phyloP scores from a whole-genome alignment of 2,329 filamentous ascomycete genomes.

The Trichoderma sp. region DNA sequence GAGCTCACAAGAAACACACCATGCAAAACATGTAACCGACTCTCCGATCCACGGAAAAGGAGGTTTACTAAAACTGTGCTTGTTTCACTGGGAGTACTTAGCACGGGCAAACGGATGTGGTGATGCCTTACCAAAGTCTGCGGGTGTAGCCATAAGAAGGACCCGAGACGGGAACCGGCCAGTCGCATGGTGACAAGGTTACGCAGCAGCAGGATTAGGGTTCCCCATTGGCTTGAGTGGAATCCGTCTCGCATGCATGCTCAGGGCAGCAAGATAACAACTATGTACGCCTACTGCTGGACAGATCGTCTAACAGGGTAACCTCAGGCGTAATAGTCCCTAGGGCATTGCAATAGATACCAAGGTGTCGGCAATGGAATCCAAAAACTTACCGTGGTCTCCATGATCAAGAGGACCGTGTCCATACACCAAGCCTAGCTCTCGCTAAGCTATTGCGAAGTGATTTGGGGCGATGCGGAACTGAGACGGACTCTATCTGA shows the following conservation, averaged over 20 bases:
- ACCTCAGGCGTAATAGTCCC: neutral
- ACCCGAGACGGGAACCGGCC: slow-evolving; percentile 19
- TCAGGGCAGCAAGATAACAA: neutral
- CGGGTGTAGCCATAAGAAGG: neutral
- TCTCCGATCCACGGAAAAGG: neutral
- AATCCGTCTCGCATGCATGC: slow-evolving; percentile 12
- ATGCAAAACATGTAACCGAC: neutral
- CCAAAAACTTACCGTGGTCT: no score
- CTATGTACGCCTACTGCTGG: neutral
- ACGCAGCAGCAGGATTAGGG: neutral
- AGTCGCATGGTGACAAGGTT: slow-evolving; percentile 24
- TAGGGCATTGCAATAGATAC: neutral
- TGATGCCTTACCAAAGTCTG: slow-evolving; percentile 13
- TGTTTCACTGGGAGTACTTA: neutral
- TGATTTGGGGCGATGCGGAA: neutral
- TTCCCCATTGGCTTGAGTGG: neutral
- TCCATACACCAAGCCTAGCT: neutral
- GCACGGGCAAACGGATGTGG: slow-evolving; percentile 5
- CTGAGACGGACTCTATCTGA: neutral
- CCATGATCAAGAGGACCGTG: neutral
- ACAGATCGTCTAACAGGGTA: neutral
- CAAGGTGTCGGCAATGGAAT: no score
- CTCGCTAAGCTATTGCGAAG: neutral
- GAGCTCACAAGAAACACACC: neutral
- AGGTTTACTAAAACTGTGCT: neutral